Conservation (phyloP, 768 basidiomycete genomes). For the Leccinum boreale region DNA sequence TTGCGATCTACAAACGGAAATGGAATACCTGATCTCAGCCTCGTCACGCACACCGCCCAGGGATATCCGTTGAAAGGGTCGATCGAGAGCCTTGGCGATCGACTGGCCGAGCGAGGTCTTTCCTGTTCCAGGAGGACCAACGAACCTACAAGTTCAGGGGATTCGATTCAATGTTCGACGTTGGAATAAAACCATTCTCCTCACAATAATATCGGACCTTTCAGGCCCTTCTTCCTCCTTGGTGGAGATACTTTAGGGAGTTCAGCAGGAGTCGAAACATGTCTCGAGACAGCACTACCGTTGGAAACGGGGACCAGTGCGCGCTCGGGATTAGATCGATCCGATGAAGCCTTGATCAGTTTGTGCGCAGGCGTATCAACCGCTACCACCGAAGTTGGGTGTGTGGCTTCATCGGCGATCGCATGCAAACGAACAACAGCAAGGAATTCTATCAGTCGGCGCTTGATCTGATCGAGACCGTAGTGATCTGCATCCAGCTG, state of each 20-base stretch:
- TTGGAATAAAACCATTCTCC: constrained; percentile 11
- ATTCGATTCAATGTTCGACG: neutral
- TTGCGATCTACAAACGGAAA: constrained; percentile 6
- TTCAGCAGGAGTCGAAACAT: constrained; percentile 4
- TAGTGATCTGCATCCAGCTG: constrained; percentile 91
- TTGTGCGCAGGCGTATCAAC: constrained; percentile 17
- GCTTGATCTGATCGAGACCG: constrained; percentile 90
- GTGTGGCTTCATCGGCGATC: constrained; percentile 20
- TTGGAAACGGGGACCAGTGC: constrained; percentile 18
- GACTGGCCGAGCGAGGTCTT: constrained; percentile 92
- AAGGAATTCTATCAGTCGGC: constrained; percentile 86
- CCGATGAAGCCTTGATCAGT: constrained; percentile 15
- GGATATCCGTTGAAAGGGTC: constrained; percentile 91
- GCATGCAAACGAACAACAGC: constrained; percentile 71
- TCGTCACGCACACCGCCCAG: constrained; percentile 93
- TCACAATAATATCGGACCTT: constrained; percentile 72
- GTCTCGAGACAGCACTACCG: constrained; percentile 12
- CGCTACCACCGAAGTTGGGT: neutral
- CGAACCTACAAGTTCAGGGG: constrained; percentile 49
- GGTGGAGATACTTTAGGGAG: constrained; percentile 1
- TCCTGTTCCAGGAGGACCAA: constrained; percentile 88
- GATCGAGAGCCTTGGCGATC: constrained; percentile 74
- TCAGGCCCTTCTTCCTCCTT: constrained; percentile 42
- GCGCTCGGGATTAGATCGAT: constrained; percentile 19
- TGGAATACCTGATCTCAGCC: constrained; percentile 60